Percentiles rank a stretch among this genome's conserved stretches.
Conservation (phyloP, 75 land plant genomes). For the Selaginella moellendorffii region DNA sequence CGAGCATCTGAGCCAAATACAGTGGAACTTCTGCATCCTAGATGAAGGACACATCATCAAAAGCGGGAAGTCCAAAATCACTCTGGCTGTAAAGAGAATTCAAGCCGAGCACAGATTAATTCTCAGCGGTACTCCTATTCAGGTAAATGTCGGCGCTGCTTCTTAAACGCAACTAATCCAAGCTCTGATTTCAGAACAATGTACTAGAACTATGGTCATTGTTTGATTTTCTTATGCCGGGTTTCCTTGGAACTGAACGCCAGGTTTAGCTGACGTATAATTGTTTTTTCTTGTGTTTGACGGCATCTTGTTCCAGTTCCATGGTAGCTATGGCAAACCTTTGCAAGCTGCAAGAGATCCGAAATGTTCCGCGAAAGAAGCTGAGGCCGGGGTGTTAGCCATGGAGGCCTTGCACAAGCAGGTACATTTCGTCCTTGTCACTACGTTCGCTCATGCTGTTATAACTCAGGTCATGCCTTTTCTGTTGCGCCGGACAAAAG, state of each 20-base stretch:
- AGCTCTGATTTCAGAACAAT: constrained; percentile 69
- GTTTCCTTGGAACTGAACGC: constrained; percentile 94
- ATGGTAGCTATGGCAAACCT: constrained; percentile 87
- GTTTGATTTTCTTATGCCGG: constrained; percentile 99
- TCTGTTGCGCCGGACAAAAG: constrained; percentile 90
- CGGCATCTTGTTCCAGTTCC: constrained; percentile 43
- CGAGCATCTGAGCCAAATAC: constrained; percentile 47
- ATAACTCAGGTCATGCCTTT: constrained; percentile 85
- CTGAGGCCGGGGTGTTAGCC: constrained; percentile 94
- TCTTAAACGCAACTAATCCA: too few species aligned
- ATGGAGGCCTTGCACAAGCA: constrained; percentile 99
- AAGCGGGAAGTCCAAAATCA: constrained; percentile 82
- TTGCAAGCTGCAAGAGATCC: constrained; percentile 75
- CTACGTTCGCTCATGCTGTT: neutral
- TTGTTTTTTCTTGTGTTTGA: neutral
- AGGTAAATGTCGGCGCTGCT: too few species aligned
- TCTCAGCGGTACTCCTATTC: constrained; percentile 94
- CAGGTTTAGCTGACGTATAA: constrained; percentile 55
- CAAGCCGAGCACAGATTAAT: constrained; percentile 87
- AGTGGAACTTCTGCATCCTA: constrained; percentile 90
- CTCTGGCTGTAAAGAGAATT: constrained; percentile 70
- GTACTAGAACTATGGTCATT: constrained; percentile 97
- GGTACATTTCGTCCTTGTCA: constrained; percentile 21
- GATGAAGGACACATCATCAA: constrained; percentile 98
- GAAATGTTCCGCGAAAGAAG: constrained; percentile 92